Base-by-base conservation (phyloP, 495 filamentous ascomycete species). In the Hyaloscypha bicolor region DNA sequence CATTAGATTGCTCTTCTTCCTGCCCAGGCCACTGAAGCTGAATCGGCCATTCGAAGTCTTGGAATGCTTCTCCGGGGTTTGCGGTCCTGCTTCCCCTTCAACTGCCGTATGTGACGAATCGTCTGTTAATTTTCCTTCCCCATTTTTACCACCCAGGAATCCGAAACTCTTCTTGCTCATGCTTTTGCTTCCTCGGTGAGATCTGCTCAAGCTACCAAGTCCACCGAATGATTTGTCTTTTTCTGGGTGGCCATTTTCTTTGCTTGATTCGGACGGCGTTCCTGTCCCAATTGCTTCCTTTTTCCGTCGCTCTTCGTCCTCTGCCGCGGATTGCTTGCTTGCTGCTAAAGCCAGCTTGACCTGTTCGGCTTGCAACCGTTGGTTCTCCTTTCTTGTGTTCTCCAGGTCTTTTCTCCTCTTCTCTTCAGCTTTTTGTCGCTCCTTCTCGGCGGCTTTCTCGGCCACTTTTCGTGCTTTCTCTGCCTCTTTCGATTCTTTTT, bases 391-490 rank as follows among this genome's bases (percentile, higher is more conserved):
- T 25, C 82, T 66, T 63, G 77, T 75, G 51, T 80, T 77, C 30
- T 91, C 87, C 12, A 83, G 72, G 35, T 91, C 90, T 69, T 88
- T 90, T 64, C 87, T 82, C 48, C 86, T 87, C 67, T 86, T 85
- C 69, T 90, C 85, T 1, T 86, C 85, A 5, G 81, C 82, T 72
- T 88, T 92, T 63, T 87, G 83, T 63, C 79, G 81, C 45, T 90
- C 89, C 71, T 90, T 94, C 30, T 89, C 88, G 12, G 71, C 71
- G 6, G 64, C 67, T 63, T 72, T 71, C 29, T 66, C 68, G 25
- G 86, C 86, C 25, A 83, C 85, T 64, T 87, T 90, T 9, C 81
- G 80, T 57, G 88, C 89, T 70, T 90, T 90, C 65, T 90, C 88
- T 65, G 85, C 88, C 29, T 84, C 78, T 52, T 81, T 82, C 12